These are phyloP conservation scores for Cyberlindnera americana DNA, from an alignment of 805 yeast genomes.

Conservation along the genomic window DNA sequence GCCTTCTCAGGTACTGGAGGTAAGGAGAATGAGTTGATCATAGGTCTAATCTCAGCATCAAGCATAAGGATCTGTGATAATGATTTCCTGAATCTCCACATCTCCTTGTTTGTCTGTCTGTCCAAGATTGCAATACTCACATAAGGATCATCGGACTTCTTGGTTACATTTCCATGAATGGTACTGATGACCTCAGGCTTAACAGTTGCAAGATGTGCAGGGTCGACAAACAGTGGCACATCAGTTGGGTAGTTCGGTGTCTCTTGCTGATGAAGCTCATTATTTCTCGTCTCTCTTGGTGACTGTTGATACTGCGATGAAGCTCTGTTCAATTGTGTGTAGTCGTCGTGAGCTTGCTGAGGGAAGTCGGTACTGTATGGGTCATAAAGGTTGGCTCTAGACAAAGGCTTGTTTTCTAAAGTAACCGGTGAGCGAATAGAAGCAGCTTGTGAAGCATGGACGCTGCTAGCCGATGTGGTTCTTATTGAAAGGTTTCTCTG, in stretches of 20 bases:
- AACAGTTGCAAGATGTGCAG: constrained; percentile 52
- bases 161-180: constrained; percentile 36
- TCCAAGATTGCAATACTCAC: constrained; percentile 64
- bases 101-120: constrained; percentile 54
- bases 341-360: constrained; percentile 14
- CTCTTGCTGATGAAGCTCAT: neutral
- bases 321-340: constrained; percentile 5
- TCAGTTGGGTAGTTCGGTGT: constrained; percentile 30
- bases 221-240: constrained; percentile 51
- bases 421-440: constrained; percentile 5
- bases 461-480: neutral
- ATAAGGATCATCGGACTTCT: constrained; percentile 52
- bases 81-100: constrained; percentile 72
- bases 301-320: constrained; percentile 1
- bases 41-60: constrained; percentile 55
- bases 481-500: neutral
- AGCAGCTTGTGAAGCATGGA: constrained; percentile 1
- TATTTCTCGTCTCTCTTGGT: constrained; percentile 3
- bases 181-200: constrained; percentile 48
- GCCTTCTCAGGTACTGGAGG: constrained; percentile 64
- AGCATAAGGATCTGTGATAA: constrained; percentile 56
- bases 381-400: constrained; percentile 17
- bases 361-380: constrained; percentile 14
- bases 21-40: constrained; percentile 43
- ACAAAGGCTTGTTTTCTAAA: constrained; percentile 4